Evolutionary conservation across 139 green algal species (phyloP), one percentile per base, ranked within the genome.

Genomic region (Chlamydomonas sphaeroides): DNA sequence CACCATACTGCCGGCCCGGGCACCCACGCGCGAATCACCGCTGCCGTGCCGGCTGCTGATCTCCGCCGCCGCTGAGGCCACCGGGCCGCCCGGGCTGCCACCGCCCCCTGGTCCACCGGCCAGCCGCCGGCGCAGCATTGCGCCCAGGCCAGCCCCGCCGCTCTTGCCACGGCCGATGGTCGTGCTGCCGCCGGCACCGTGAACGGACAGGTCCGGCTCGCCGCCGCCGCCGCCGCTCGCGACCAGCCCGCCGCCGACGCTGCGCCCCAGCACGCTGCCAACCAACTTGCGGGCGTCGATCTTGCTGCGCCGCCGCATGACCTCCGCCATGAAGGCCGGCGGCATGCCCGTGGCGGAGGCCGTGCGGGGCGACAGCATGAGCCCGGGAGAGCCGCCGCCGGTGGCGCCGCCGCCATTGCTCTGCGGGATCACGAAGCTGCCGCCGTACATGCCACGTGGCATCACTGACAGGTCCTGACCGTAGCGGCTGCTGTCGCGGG

Each of bases 261-360:
- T 48, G 65, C 61, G 26, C 6, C 33, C 61, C 61, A 38, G 26
- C 61, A 28, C 30, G 4, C 35, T 30, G 65, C 65, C 32, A 33
- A 32, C 33, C 33, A 69, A 21, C 45, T 53, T 53, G 11, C 45
- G 45, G 11, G 10, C 11, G 11, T 53, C 45, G 11, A 53, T 14
- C 45, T 53, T 53, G 11, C 5, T 23, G 36, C 56, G 68, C n/a
- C 68, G 68, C 17, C 68, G 68, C 17, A 56, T n/a, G 2, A 77
- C 48, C 48, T 77, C 68, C 15, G 68, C 68, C 48, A 77, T 17
- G 68, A 77, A 77, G n/a, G 18, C 32, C 32, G 48, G 6, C n/a
- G 68, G 68, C 68, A 77, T 77, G 20, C 68, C 68, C 45, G 68
- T 49, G n/a, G 53, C 45, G 2, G 68, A 77, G n/a, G 45, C 45